A percentile compares a stretch with the other conserved stretches of the same genome.
Conservation (phyloP, 2,329 filamentous ascomycete species). For the Xylariaceae sp. region DNA sequence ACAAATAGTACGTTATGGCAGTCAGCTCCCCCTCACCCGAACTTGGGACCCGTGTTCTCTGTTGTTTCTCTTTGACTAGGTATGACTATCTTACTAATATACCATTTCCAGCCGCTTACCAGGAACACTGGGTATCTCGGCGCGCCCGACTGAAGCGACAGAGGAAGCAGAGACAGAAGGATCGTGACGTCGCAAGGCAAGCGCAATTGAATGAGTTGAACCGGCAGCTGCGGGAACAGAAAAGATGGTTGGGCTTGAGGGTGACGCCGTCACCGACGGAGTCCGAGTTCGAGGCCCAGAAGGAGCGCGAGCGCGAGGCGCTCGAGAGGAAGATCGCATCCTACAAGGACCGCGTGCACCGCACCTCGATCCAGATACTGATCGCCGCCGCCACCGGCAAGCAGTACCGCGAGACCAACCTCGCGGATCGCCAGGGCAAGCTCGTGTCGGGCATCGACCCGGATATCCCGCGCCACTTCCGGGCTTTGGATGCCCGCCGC, state of each 20-base stretch:
- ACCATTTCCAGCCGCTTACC: too few species aligned
- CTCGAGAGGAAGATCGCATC: conserved; percentile 5
- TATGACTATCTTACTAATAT: conserved; percentile 3
- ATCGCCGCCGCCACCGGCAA: conserved; percentile 25
- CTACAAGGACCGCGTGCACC: conserved; percentile 21
- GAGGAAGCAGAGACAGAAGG: too few species aligned
- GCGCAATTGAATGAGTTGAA: too few species aligned
- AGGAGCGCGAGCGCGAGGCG: neutral
- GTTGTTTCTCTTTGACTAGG: neutral
- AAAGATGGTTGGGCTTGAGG: neutral
- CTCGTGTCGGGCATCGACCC: conserved; percentile 9
- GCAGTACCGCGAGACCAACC: conserved; percentile 22
- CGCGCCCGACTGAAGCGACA: too few species aligned
- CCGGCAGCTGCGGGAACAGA: neutral
- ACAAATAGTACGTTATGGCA: conserved; percentile 11
- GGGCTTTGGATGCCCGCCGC: conserved; percentile 16
- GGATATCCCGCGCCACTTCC: conserved; percentile 1
- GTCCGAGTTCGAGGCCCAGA: conserved; percentile 2
- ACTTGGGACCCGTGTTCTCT: too few species aligned
- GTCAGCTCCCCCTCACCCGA: too few species aligned
- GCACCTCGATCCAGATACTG: conserved; percentile 25
- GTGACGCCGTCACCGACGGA: conserved; percentile 8
- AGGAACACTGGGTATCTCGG: too few species aligned
- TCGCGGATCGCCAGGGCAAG: conserved; percentile 12
- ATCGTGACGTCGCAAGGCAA: neutral